phyloP scores from a whole-genome alignment of 2,329 filamentous ascomycete genomes.

The Diplodia corticola region DNA sequence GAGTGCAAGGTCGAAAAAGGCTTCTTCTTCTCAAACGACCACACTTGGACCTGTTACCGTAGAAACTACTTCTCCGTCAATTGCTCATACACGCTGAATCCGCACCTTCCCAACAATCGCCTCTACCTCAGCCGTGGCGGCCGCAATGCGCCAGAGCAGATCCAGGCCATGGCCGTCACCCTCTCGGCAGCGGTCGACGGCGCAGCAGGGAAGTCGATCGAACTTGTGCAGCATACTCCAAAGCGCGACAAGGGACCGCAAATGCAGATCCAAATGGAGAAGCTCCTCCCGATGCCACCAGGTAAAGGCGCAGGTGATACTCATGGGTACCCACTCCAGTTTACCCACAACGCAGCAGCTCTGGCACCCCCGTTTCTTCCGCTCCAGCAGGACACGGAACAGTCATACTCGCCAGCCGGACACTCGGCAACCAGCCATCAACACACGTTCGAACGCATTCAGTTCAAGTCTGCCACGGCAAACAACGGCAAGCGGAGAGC shows the following conservation, averaged over 20 bases:
- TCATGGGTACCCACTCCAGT: slow-evolving; percentile 40
- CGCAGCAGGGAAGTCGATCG: slow-evolving; percentile 72
- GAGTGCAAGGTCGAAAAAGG: slow-evolving; percentile 83
- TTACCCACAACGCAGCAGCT: slow-evolving; percentile 38
- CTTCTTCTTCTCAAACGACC: slow-evolving; percentile 73
- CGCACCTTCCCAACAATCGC: slow-evolving; percentile 58
- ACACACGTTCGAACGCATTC: slow-evolving; percentile 82
- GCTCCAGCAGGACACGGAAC: slow-evolving; percentile 38
- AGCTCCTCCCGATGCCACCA: slow-evolving; percentile 66
- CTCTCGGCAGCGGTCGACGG: slow-evolving; percentile 82
- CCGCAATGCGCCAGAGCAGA: slow-evolving; percentile 51
- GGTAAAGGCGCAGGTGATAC: slow-evolving; percentile 47
- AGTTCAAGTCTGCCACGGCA: slow-evolving; percentile 90
- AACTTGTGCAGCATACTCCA: slow-evolving; percentile 86
- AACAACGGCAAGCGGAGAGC: slow-evolving; percentile 91
- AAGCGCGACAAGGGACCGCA: slow-evolving; percentile 89
- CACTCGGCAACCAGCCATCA: slow-evolving; percentile 42
- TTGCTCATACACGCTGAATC: slow-evolving; percentile 72
- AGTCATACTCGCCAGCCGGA: slow-evolving; percentile 35
- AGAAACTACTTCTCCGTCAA: slow-evolving; percentile 88
- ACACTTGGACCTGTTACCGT: slow-evolving; percentile 89
- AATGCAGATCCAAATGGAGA: slow-evolving; percentile 68
- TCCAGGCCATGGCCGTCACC: slow-evolving; percentile 77
- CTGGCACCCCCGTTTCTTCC: slow-evolving; percentile 45
- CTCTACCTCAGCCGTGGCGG: slow-evolving; percentile 57